Conservation (phyloP, 2,329 filamentous ascomycete genomes). For the Coniochaeta pulveracea region DNA sequence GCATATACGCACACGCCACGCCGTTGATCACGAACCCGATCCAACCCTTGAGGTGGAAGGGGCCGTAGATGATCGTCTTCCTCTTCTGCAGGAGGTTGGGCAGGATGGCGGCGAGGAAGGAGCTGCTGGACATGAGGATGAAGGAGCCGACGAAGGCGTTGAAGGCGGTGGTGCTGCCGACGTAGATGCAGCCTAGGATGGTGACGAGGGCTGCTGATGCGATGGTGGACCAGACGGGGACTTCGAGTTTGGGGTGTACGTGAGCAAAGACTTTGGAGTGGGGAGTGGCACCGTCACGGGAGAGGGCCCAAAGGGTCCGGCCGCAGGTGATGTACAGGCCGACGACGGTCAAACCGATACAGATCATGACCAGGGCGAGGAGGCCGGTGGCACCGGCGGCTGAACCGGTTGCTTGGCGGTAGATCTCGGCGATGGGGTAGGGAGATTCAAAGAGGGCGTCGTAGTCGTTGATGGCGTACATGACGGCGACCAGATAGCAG, state of each 20-base stretch:
- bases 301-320: constrained; percentile 27
- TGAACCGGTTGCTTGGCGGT: constrained; percentile 44
- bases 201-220: constrained; percentile 33
- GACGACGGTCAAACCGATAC: constrained; percentile 22
- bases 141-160: constrained; percentile 49
- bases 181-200: constrained; percentile 50
- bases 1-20: constrained; percentile 39
- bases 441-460: constrained; percentile 35
- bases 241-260: constrained; percentile 18
- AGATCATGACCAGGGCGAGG: constrained; percentile 27
- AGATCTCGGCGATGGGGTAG: constrained; percentile 58
- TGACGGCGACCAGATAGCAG: constrained; percentile 36
- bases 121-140: constrained; percentile 28
- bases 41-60: constrained; percentile 36
- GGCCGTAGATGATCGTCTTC: constrained; percentile 35
- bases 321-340: constrained; percentile 26
- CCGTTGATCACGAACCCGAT: constrained; percentile 34
- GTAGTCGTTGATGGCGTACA: constrained; percentile 48
- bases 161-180: constrained; percentile 56
- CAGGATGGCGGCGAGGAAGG: constrained; percentile 53
- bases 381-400: constrained; percentile 37
- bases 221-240: constrained; percentile 34
- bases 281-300: constrained; percentile 19
- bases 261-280: constrained; percentile 12
- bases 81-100: constrained; percentile 38